phyloP scores from a whole-genome alignment of 805 yeast genomes.

The Saccharomycopsis vini region DNA sequence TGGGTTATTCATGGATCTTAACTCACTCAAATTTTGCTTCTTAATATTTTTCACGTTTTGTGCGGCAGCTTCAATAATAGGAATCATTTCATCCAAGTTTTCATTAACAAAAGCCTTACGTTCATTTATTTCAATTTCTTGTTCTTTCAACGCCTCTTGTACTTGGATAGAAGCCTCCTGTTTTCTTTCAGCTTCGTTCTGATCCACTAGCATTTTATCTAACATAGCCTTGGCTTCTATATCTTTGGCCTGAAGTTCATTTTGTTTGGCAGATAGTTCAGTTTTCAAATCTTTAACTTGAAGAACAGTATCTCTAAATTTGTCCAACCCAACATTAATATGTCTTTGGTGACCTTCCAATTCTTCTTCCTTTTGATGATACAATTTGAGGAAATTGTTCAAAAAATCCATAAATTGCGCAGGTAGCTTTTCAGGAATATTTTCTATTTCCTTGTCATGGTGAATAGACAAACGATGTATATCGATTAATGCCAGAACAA shows the following conservation, averaged over 20 bases:
- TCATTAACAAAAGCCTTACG: conserved; percentile 46
- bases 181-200: conserved; percentile 86
- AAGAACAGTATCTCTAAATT: conserved; percentile 65
- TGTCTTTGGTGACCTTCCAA: conserved; percentile 65
- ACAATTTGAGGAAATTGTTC: conserved; percentile 35
- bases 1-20: conserved; percentile 83
- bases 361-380: conserved; percentile 33
- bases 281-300: conserved; percentile 54
- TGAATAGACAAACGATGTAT: conserved; percentile 40
- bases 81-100: conserved; percentile 73
- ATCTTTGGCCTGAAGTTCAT: conserved; percentile 45
- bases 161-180: conserved; percentile 78
- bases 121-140: conserved; percentile 49
- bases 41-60: conserved; percentile 82
- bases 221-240: conserved; percentile 63
- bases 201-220: conserved; percentile 69
- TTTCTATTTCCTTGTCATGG: neutral
- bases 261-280: conserved; percentile 45
- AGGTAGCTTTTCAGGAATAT: conserved; percentile 33
- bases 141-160: conserved; percentile 56
- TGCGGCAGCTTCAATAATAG: conserved; percentile 50
- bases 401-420: conserved; percentile 47
- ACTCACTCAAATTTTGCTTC: conserved; percentile 84
- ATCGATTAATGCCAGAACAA: conserved; percentile 37
- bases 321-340: conserved; percentile 63